Evolutionary conservation across 805 yeast species (phyloP).

Genomic region (Metschnikowia gelsemii): DNA sequence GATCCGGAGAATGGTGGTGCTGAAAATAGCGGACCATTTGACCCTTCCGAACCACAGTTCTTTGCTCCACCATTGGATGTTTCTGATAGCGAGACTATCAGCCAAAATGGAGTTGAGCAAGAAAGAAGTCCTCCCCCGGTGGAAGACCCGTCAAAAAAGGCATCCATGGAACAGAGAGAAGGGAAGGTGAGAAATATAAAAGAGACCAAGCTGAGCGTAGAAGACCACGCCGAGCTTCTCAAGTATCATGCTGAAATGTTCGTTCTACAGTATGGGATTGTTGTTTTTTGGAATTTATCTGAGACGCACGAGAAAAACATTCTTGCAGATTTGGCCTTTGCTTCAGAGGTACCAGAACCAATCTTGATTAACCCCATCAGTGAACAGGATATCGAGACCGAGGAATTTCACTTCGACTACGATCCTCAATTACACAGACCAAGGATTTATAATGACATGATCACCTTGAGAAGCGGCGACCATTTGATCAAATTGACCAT

Average conservation of each 20-base stretch:
- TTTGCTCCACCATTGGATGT: conserved; percentile 50
- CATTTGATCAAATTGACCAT: conserved; percentile 88
- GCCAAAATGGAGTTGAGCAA: conserved; percentile 20
- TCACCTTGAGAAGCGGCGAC: conserved; percentile 85
- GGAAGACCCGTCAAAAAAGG: conserved; percentile 7
- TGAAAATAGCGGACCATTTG: conserved; percentile 58
- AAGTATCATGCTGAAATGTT: conserved; percentile 83
- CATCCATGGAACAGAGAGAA: neutral
- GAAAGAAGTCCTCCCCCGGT: conserved; percentile 13
- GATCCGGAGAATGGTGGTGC: conserved; percentile 43
- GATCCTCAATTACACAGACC: conserved; percentile 62
- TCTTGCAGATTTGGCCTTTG: conserved; percentile 86
- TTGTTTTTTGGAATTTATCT: conserved; percentile 97
- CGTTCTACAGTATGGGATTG: conserved; percentile 86
- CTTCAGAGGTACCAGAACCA: conserved; percentile 42
- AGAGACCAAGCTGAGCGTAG: conserved; percentile 7
- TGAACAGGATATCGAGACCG: conserved; percentile 91
- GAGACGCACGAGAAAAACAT: conserved; percentile 91
- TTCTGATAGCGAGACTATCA: conserved; percentile 21
- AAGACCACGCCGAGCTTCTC: conserved; percentile 42
- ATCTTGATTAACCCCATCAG: conserved; percentile 70
- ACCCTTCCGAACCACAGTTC: conserved; percentile 91
- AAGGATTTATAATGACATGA: conserved; percentile 88
- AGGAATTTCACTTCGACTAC: conserved; percentile 77
- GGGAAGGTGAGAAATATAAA: conserved; percentile 1